phyloP scores from a whole-genome alignment of 1,284 basidiomycete genomes.

The Cryptococcus maquisensis region DNA sequence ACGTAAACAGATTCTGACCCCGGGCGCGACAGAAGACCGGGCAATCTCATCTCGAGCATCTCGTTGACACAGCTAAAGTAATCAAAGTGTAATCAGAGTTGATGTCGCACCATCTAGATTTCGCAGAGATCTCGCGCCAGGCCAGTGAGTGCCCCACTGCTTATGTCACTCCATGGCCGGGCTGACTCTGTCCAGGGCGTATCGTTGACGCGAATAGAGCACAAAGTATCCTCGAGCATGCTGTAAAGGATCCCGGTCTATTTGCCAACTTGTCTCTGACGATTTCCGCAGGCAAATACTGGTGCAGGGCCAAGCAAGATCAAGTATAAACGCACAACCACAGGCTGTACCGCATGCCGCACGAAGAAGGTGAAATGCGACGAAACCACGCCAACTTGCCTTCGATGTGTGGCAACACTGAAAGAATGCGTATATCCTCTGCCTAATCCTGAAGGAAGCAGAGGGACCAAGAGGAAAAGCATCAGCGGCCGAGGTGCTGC shows the following conservation, averaged over 20 bases:
- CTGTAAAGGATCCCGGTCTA: slow-evolving; percentile 3
- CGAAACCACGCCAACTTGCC: slow-evolving; percentile 23
- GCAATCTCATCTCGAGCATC: neutral
- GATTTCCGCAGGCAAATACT: neutral
- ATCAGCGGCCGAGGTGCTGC: neutral
- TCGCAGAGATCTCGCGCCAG: slow-evolving; percentile 25
- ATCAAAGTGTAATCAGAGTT: neutral
- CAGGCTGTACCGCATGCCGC: slow-evolving; percentile 21
- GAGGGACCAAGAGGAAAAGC: slow-evolving; percentile 4
- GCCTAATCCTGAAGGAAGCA: slow-evolving; percentile 3
- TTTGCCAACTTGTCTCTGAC: neutral
- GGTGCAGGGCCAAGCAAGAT: slow-evolving; percentile 7
- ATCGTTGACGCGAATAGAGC: slow-evolving; percentile 28
- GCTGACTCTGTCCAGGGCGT: slow-evolving; percentile 12
- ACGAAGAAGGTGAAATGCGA: slow-evolving; percentile 31
- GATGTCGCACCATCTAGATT: slow-evolving; percentile 21
- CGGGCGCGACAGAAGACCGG: no score
- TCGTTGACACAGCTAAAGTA: neutral
- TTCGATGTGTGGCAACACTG: slow-evolving; percentile 24
- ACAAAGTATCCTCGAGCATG: slow-evolving; percentile 16
- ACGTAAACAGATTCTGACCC: no score
- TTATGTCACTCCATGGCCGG: neutral
- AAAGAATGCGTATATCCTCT: slow-evolving; percentile 20
- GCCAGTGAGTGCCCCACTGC: slow-evolving; percentile 16
- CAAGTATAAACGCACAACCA: slow-evolving; percentile 22